Percentiles rank a stretch among this genome's conserved stretches.
phyloP scores from a whole-genome alignment of 345 rosid genomes.

The Bruguiera sexangula region DNA sequence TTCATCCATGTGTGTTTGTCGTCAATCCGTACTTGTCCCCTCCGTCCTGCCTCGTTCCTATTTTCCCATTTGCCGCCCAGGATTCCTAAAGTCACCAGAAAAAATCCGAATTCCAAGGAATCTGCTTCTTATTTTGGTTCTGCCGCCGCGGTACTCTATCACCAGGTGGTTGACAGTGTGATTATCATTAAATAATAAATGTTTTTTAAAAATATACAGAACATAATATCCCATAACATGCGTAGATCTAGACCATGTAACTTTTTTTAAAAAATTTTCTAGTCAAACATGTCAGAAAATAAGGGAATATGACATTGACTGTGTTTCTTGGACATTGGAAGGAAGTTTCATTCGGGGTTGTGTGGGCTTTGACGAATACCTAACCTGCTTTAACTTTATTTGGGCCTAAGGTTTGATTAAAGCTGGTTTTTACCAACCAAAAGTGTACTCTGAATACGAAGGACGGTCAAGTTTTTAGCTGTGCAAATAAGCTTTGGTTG shows the following conservation, averaged over 20 bases:
- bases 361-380: neutral
- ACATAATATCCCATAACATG: neutral
- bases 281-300: constrained; percentile 22
- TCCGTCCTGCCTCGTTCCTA: constrained; percentile 20
- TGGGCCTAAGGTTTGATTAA: too few relatives aligned
- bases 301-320: constrained; percentile 32
- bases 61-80: constrained; percentile 2
- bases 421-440: neutral
- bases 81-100: too few relatives aligned
- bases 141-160: neutral
- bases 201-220: neutral
- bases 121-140: neutral
- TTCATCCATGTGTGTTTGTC: constrained; percentile 30
- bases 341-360: constrained; percentile 35
- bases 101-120: neutral
- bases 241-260: constrained; percentile 37
- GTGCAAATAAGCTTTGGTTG: too few relatives aligned
- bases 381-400: constrained; percentile 3
- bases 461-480: too few relatives aligned
- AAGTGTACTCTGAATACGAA: too few relatives aligned
- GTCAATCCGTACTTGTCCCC: constrained; percentile 42
- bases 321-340: constrained; percentile 37
- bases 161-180: constrained; percentile 31
- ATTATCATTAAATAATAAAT: constrained; percentile 7
- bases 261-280: neutral